phyloP scores from a whole-genome alignment of 2,329 filamentous ascomycete genomes.

The Whalleya microplaca region DNA sequence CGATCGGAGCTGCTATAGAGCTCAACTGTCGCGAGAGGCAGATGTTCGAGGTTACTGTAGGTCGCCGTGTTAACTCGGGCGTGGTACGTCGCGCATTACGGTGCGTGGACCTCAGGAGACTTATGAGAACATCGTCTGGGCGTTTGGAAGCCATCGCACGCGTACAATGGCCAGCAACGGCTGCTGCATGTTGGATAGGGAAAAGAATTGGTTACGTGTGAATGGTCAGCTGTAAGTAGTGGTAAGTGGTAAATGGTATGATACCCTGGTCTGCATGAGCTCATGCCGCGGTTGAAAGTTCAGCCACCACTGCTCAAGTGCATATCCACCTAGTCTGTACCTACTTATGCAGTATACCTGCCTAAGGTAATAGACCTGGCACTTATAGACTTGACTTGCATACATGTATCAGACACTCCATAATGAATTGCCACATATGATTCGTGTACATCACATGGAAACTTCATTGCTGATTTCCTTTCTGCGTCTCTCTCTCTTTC shows the following conservation, averaged over 20 bases:
- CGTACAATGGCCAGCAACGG: slow-evolving; percentile 15
- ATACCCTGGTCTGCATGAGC: background rate
- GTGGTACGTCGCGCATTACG: slow-evolving; percentile 26
- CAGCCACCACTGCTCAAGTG: background rate
- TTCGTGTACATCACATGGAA: too few species aligned
- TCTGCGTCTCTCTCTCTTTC: too few species aligned
- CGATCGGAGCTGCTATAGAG: slow-evolving; percentile 13
- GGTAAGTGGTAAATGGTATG: slow-evolving; percentile 15
- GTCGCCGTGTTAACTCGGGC: slow-evolving; percentile 10
- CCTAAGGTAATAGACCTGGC: too few species aligned
- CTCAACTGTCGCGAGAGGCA: slow-evolving; percentile 26
- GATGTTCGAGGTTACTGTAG: slow-evolving; percentile 15
- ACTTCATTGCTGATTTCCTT: too few species aligned
- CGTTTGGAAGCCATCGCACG: slow-evolving; percentile 33
- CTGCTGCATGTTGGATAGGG: slow-evolving; percentile 21
- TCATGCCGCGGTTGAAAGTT: slow-evolving; percentile 1
- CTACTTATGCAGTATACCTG: too few species aligned
- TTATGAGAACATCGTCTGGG: slow-evolving; percentile 34
- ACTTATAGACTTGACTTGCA: too few species aligned
- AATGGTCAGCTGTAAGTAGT: too few species aligned
- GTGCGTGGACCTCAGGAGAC: slow-evolving; percentile 32
- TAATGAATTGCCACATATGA: too few species aligned
- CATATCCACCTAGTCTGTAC: background rate
- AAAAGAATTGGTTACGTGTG: background rate
- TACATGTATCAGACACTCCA: too few species aligned